Evolutionary conservation across 2,329 filamentous ascomycete species (phyloP).

Genomic region (Xylaria sp.): DNA sequence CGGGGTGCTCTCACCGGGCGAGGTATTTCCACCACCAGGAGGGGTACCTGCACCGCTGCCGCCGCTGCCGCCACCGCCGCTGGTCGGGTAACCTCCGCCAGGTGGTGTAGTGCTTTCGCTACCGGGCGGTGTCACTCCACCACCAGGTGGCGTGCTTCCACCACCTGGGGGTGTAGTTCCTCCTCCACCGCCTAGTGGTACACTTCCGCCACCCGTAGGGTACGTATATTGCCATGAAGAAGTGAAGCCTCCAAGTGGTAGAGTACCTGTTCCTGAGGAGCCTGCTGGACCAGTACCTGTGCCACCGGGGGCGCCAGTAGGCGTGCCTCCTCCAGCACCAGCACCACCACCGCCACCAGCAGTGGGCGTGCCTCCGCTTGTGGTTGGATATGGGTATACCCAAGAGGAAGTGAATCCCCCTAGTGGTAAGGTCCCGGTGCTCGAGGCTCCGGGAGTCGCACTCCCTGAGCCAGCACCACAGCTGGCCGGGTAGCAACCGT

Average conservation of each 20-base stretch:
- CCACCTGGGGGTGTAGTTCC: neutral
- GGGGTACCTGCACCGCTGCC: neutral
- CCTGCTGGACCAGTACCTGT: neutral
- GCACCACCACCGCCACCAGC: neutral
- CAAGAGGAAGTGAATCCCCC: slow-evolving; percentile 3
- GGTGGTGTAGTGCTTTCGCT: neutral
- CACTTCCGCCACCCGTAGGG: neutral
- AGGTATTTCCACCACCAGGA: neutral
- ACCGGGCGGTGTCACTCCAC: neutral
- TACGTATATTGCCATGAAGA: neutral
- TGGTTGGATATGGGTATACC: neutral
- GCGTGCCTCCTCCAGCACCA: no score
- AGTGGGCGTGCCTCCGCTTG: no score
- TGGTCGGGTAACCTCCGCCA: neutral
- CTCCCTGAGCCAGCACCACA: slow-evolving; percentile 1
- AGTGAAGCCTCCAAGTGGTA: neutral
- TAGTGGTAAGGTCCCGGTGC: neutral
- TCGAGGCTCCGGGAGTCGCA: neutral
- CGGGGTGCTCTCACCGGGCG: no score
- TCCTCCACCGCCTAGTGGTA: neutral
- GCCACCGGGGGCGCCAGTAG: neutral
- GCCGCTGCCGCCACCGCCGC: no score
- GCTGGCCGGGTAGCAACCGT: slow-evolving; percentile 47
- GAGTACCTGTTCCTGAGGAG: neutral
- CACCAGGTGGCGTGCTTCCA: neutral